Conservation (phyloP, 768 basidiomycete species). For the Steccherinum ochraceum region DNA sequence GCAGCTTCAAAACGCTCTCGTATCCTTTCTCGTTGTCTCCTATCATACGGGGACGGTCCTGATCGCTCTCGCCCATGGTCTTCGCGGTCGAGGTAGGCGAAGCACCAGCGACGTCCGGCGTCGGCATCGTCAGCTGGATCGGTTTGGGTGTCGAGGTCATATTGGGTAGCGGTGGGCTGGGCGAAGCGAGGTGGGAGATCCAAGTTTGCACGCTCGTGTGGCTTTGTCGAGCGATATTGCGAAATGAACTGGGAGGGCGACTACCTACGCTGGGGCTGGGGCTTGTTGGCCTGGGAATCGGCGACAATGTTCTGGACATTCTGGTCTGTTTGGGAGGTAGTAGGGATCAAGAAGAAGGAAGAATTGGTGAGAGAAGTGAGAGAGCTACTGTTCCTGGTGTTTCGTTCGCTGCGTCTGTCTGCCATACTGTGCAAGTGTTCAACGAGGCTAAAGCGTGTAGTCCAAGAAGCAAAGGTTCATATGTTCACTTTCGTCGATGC, state of each 20-base stretch:
- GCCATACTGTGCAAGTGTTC: background rate
- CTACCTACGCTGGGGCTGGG: background rate
- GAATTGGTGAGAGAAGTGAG: background rate
- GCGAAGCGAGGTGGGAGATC: conserved; percentile 9
- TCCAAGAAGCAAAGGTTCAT: background rate
- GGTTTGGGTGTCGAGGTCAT: conserved; percentile 2
- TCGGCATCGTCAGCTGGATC: background rate
- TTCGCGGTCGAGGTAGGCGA: conserved; percentile 5
- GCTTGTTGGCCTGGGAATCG: background rate
- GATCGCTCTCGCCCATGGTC: background rate
- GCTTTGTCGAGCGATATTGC: conserved; percentile 1
- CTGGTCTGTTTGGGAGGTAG: background rate
- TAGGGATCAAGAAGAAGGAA: background rate
- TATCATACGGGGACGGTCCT: background rate
- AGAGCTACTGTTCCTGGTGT: no score
- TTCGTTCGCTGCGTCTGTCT: no score
- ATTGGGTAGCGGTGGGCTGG: background rate
- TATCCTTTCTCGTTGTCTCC: background rate
- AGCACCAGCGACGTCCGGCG: conserved; percentile 1
- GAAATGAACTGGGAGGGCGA: background rate
- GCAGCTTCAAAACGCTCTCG: background rate
- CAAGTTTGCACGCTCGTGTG: conserved; percentile 4
- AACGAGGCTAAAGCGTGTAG: background rate
- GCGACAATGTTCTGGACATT: background rate
- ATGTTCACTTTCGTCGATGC: background rate